Base-by-base conservation (phyloP, 2,329 filamentous ascomycete species). In the Beauveria brongniartii region DNA sequence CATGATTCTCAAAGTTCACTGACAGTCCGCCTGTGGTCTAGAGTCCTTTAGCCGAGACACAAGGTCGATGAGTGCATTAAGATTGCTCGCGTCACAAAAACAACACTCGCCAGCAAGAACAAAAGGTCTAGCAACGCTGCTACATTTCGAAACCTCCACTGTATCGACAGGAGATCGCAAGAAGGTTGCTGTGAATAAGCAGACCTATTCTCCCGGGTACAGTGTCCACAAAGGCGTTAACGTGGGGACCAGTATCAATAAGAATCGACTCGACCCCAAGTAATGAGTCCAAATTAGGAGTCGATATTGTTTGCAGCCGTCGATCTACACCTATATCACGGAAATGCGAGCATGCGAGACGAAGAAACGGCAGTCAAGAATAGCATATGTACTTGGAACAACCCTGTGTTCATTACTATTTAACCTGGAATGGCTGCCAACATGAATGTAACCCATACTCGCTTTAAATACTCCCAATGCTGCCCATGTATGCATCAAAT, bases 391-490 rank as follows among this genome's bases (percentile, higher is more conserved):
- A 37, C 20, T 48, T 24, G 16, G 20, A 28, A n/a, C 6, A 10
- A 37, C 12, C 4, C 6, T n/a, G 30, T 41, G 18, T 28, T 50
- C 20, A 40, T 34, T 22, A 22, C 34, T 52, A 43, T 30, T 26
- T 30, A 24, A 12, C 30, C 30, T 14, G 24, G 22, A 43, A 58
- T 55, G 46, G n/a, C 28, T n/a, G 26, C 37, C 26, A 46, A 41
- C 34, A 34, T 41, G 34, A 59, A 14, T 20, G 43, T 12, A 20
- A 24, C 22, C 20, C 12, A 55, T 55, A 50, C 12, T 43, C 59
- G 59, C 59, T 52, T 30, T 24, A 22, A 50, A 61, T 61, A 44
- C 44, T 28, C 40, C 46, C 30, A 55, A 61, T 61, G 52, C 51
- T 28, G 14, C 46, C 12, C 43, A 34, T 52, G 18, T 54, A 54